Evolutionary conservation across 768 basidiomycete species (phyloP).

Genomic region (Boletus insuetus): DNA sequence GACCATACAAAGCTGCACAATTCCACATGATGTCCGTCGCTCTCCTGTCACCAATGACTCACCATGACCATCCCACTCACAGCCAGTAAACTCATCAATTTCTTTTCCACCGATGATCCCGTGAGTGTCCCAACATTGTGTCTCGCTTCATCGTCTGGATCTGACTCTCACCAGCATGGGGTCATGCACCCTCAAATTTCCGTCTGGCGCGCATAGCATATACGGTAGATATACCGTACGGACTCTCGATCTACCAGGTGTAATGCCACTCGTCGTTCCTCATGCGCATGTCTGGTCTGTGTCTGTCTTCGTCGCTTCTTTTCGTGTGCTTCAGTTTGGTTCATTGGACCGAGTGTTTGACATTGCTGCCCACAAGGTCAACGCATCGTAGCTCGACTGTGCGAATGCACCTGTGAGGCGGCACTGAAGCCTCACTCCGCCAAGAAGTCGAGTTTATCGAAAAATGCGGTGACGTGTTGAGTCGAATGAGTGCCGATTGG

Average conservation of each 20-base stretch:
- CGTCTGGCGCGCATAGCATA: constrained; percentile 43
- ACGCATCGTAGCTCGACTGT: constrained; percentile 84
- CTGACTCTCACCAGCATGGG: neutral
- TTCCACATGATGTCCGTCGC: too few relatives aligned
- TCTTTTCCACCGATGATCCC: constrained; percentile 72
- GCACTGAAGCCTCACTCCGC: constrained; percentile 73
- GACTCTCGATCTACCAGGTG: constrained; percentile 80
- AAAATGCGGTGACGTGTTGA: constrained; percentile 87
- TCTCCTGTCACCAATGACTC: too few relatives aligned
- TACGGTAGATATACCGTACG: too few relatives aligned
- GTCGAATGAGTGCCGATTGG: constrained; percentile 86
- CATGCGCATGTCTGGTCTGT: constrained; percentile 82
- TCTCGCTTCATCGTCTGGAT: neutral
- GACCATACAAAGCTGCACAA: too few relatives aligned
- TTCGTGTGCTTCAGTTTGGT: neutral
- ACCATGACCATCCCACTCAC: constrained; percentile 93
- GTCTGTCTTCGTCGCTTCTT: neutral
- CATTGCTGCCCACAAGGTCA: constrained; percentile 47
- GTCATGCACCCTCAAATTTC: too few relatives aligned
- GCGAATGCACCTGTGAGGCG: constrained; percentile 83
- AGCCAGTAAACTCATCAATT: constrained; percentile 92
- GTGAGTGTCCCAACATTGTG: constrained; percentile 41
- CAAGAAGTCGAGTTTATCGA: constrained; percentile 96
- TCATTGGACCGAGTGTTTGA: neutral
- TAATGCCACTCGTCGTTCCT: constrained; percentile 82